phyloP scores from a whole-genome alignment of 768 basidiomycete species.

The Kondoa subrosea region DNA sequence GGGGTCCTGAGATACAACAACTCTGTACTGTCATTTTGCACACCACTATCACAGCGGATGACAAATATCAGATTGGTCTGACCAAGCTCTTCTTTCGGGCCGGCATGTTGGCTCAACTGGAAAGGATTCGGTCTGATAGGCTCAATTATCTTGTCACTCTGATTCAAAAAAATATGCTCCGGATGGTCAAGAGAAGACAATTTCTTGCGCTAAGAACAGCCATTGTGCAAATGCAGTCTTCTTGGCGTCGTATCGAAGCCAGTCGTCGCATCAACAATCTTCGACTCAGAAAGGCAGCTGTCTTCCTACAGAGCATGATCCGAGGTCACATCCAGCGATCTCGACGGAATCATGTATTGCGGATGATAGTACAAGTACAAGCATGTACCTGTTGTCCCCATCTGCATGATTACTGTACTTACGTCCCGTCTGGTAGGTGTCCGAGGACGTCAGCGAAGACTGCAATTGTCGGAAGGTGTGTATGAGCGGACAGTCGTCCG shows the following conservation, averaged over 20 bases:
- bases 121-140: conserved; percentile 69
- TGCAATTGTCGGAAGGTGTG: no score
- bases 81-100: conserved; percentile 99
- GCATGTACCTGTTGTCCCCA: conserved; percentile 51
- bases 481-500: no score
- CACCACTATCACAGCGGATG: conserved; percentile 72
- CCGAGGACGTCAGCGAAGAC: no score
- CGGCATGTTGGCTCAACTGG: conserved; percentile 91
- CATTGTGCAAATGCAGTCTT: conserved; percentile 74
- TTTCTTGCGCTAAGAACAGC: conserved; percentile 55
- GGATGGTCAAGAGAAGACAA: conserved; percentile 62
- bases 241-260: conserved; percentile 82
- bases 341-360: conserved; percentile 47
- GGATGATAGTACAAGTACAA: conserved; percentile 56
- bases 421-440: no score
- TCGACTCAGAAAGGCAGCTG: conserved; percentile 56
- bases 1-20: conserved; percentile 63
- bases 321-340: conserved; percentile 59
- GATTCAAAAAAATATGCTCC: conserved; percentile 91
- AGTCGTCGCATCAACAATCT: conserved; percentile 51
- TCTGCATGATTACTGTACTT: no score
- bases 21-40: conserved; percentile 73
- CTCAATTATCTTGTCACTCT: conserved; percentile 82
- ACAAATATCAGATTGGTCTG: conserved; percentile 91
- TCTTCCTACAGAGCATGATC: conserved; percentile 53